Evolutionary conservation across 192 early-diverging fungal genomes (phyloP).

Genomic region (Chytriomyces hyalinus): DNA sequence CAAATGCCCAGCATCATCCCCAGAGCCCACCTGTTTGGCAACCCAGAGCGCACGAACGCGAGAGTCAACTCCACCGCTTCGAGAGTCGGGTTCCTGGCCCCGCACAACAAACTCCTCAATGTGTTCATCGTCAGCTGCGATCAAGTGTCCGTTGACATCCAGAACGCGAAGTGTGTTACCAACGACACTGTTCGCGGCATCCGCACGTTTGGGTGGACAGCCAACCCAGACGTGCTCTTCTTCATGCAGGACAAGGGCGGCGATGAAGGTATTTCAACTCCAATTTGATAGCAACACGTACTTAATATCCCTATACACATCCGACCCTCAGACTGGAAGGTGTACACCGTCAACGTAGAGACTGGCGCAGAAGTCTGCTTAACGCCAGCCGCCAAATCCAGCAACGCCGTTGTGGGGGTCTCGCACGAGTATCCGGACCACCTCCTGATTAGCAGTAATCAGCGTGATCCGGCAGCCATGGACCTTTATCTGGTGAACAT

Average conservation of each 20-base stretch:
- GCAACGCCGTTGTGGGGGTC: constrained; percentile 1
- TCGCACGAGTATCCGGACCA: constrained; percentile 37
- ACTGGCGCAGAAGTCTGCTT: constrained; percentile 20
- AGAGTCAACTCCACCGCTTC: constrained; percentile 19
- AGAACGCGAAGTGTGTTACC: constrained; percentile 36
- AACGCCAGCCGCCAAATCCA: constrained; percentile 10
- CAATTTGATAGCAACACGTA: neutral
- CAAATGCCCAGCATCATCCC: neutral
- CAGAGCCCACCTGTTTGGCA: constrained; percentile 17
- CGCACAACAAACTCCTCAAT: constrained; percentile 42
- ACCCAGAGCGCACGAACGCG: constrained; percentile 5
- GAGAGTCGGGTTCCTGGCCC: constrained; percentile 39
- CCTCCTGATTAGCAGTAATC: constrained; percentile 36
- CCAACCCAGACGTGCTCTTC: constrained; percentile 38
- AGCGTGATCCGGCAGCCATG: constrained; percentile 38
- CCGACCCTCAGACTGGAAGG: constrained; percentile 5
- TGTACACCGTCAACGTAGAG: constrained; percentile 24
- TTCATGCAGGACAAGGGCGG: constrained; percentile 42
- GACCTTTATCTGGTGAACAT: constrained; percentile 37
- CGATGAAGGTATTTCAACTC: constrained; percentile 36
- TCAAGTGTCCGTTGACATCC: constrained; percentile 14
- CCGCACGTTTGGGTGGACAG: constrained; percentile 39
- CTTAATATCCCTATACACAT: neutral
- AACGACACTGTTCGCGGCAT: constrained; percentile 41
- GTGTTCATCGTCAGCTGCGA: constrained; percentile 25